A percentile compares a stretch with the other conserved stretches of the same genome.
Conservation (phyloP, 768 basidiomycete species). For the Boletus coccyginus region DNA sequence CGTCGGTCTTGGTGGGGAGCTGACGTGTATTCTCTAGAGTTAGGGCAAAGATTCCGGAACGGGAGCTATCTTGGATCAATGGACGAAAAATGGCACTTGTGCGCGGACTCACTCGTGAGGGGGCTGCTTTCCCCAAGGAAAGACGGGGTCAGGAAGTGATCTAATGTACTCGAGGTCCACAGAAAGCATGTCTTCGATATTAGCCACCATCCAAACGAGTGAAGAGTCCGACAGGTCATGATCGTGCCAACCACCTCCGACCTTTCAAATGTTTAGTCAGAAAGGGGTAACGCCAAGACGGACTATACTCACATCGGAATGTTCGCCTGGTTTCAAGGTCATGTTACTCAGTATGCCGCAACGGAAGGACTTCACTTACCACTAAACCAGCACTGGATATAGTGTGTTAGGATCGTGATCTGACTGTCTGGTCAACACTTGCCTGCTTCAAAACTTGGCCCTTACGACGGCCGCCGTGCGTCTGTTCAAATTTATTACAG, state of each 20-base stretch:
- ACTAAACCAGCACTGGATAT: conserved; percentile 63
- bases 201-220: conserved; percentile 62
- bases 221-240: conserved; percentile 69
- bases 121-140: conserved; percentile 57
- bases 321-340: conserved; percentile 26
- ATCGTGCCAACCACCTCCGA: conserved; percentile 65
- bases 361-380: conserved; percentile 38
- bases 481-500: conserved; percentile 63
- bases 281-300: background rate
- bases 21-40: conserved; percentile 44
- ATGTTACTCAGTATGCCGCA: background rate
- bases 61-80: conserved; percentile 37
- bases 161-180: conserved; percentile 54
- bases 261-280: conserved; percentile 34
- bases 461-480: conserved; percentile 47
- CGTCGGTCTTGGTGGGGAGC: conserved; percentile 43
- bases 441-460: conserved; percentile 65
- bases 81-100: background rate
- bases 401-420: conserved; percentile 5
- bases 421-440: conserved; percentile 6
- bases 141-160: conserved; percentile 48
- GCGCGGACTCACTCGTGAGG: conserved; percentile 55
- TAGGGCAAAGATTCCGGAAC: conserved; percentile 52
- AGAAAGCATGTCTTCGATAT: conserved; percentile 53
- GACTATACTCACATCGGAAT: conserved; percentile 19